Evolutionary conservation across 495 filamentous ascomycete genomes (phyloP), one percentile per base, ranked within the genome.

Genomic region (Aspergillus funiculosus): DNA sequence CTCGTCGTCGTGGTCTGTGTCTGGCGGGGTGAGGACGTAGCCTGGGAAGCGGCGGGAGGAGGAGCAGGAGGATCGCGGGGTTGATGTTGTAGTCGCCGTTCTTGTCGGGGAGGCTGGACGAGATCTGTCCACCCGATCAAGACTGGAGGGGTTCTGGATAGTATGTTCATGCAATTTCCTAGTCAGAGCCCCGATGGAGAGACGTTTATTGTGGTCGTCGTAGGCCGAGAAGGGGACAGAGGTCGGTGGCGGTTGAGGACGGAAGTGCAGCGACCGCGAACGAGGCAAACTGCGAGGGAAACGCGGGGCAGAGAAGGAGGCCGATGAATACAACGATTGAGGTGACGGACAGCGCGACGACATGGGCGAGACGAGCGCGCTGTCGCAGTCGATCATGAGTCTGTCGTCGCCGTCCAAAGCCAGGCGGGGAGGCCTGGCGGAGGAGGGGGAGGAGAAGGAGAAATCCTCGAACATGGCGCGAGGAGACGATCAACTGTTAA

Each of bases 291-390:
- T 55, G 31, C 59, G 61, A 17, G 56, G 55, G 34, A 67, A 61
- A 11, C 66, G 68, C 17, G 60, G 63, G 9, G 51, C 22, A 14
- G 53, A 26, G n/a, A 50, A n/a, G n/a, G n/a, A n/a, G n/a, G n/a
- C n/a, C n/a, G n/a, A n/a, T n/a, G n/a, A n/a, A n/a, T n/a, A n/a
- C n/a, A n/a, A 50, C 6, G 66, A 63, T 29, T 60, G 61, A n/a
- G 70, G 70, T 22, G 70, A 73, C 1, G 70, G 65, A 50, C 68
- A 73, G 25, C 67, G 70, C 14, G 70, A 73, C 24, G 70, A 73
- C 34, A 73, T 34, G 1, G 70, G 70, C 13, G 70, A 73, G 39
- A 71, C 62, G 27, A 70, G 46, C 0, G 52, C 48, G 48, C 65
- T 69, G 45, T 72, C 66, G 37, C 58, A 54, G 44, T 71, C 66